Conservation (phyloP, 148 eudicot species). For the Nepenthes mirabilis region DNA sequence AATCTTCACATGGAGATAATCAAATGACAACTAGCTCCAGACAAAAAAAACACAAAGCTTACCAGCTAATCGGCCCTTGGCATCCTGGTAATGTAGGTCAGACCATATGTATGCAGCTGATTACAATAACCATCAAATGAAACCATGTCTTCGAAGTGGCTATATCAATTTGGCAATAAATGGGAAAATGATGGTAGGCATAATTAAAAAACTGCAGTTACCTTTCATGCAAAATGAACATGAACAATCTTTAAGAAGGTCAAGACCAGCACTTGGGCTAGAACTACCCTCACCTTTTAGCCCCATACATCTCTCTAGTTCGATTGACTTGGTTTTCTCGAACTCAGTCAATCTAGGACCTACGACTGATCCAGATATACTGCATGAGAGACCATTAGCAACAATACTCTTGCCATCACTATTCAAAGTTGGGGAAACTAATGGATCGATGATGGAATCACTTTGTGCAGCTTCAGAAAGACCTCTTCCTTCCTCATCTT, state of each 20-base stretch:
- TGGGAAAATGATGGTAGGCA: not conserved
- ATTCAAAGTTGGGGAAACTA: conserved; percentile 11
- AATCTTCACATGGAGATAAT: not conserved
- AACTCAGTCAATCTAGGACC: conserved; percentile 22
- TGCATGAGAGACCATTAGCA: conserved; percentile 17
- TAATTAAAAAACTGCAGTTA: conserved; percentile 11
- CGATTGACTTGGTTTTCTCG: conserved; percentile 30
- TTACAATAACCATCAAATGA: conserved; percentile 4
- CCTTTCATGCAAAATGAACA: conserved; percentile 93
- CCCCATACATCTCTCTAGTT: conserved; percentile 30
- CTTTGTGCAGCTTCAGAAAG: conserved; percentile 12
- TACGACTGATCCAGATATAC: conserved; percentile 24
- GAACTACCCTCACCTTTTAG: conserved; percentile 27
- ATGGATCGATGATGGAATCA: conserved; percentile 9
- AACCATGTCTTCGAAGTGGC: not conserved
- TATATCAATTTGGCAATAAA: not conserved
- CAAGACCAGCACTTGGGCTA: conserved; percentile 17
- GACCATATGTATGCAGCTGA: conserved; percentile 79
- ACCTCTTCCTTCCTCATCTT: not conserved
- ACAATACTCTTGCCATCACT: conserved; percentile 18
- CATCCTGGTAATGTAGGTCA: conserved; percentile 78
- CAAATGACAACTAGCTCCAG: not conserved
- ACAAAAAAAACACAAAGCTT: not conserved
- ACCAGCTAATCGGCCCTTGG: conserved; percentile 69
- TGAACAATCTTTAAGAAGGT: conserved; percentile 45